Evolutionary conservation across 306 rosid species (phyloP).

Genomic region (Trifolium dubium): DNA sequence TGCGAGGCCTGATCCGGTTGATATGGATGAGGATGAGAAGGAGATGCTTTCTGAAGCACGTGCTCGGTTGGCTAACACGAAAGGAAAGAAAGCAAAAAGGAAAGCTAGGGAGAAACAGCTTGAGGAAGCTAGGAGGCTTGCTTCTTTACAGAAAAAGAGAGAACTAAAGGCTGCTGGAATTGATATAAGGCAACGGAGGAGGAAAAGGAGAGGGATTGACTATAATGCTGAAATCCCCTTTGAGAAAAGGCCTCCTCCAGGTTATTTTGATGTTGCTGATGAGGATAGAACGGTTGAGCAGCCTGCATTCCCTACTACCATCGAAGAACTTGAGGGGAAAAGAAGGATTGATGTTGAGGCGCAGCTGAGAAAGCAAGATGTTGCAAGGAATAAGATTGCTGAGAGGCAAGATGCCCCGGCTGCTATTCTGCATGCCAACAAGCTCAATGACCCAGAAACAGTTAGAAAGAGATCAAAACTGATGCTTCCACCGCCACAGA

Average conservation of each 20-base stretch:
- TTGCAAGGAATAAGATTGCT: slow-evolving; percentile 86
- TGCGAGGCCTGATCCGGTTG: slow-evolving; percentile 96
- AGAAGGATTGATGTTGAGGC: slow-evolving; percentile 82
- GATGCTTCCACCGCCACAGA: slow-evolving; percentile 97
- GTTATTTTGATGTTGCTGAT: slow-evolving; percentile 79
- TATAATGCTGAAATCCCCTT: slow-evolving; percentile 92
- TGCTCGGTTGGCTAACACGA: slow-evolving; percentile 91
- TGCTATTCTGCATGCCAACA: slow-evolving; percentile 86
- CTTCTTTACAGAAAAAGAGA: slow-evolving; percentile 95
- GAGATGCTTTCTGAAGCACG: slow-evolving; percentile 99
- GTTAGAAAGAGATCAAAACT: slow-evolving; percentile 90
- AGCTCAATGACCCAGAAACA: slow-evolving; percentile 90
- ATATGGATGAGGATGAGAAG: slow-evolving; percentile 98
- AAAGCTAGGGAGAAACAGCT: slow-evolving; percentile 97
- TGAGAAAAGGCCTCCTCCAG: slow-evolving; percentile 95
- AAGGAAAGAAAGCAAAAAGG: slow-evolving; percentile 92
- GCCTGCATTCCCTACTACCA: slow-evolving; percentile 79
- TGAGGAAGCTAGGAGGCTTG: slow-evolving; percentile 97
- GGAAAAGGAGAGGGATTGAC: slow-evolving; percentile 92
- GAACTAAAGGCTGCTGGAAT: slow-evolving; percentile 96
- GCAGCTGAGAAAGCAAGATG: slow-evolving; percentile 84
- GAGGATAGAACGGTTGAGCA: slow-evolving; percentile 83
- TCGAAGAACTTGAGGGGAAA: slow-evolving; percentile 94
- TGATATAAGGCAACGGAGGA: slow-evolving; percentile 81
- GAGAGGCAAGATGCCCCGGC: slow-evolving; percentile 93